A percentile compares a stretch with the other conserved stretches of the same genome.
phyloP scores from a whole-genome alignment of 768 basidiomycete genomes.

The Sarcodon aspratus region DNA sequence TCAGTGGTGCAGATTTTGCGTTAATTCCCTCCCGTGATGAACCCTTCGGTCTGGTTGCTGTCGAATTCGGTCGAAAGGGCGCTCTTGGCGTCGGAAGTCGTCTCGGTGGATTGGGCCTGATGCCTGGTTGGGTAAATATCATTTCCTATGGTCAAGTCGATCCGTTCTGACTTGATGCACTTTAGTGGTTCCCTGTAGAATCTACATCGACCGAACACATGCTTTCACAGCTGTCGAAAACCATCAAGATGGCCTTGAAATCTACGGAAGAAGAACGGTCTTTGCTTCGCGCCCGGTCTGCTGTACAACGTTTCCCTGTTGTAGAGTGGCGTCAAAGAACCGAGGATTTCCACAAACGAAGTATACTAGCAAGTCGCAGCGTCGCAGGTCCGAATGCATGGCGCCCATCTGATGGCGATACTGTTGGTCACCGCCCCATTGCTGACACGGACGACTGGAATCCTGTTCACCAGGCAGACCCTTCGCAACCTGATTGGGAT shows the following conservation, averaged over 20 bases:
- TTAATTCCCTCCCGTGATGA: slow-evolving; percentile 94
- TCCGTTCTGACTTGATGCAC: not conserved
- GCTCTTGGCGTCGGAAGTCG: slow-evolving; percentile 92
- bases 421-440: slow-evolving; percentile 27
- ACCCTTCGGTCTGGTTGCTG: slow-evolving; percentile 91
- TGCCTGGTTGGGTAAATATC: slow-evolving; percentile 89
- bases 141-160: not conserved
- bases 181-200: slow-evolving; percentile 94
- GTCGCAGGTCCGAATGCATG: slow-evolving; percentile 67
- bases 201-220: slow-evolving; percentile 88
- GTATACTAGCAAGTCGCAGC: slow-evolving; percentile 59
- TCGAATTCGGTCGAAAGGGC: slow-evolving; percentile 94
- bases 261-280: slow-evolving; percentile 87
- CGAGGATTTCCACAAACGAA: slow-evolving; percentile 90
- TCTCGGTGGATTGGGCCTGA: slow-evolving; percentile 87
- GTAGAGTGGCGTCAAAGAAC: slow-evolving; percentile 95
- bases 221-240: slow-evolving; percentile 90
- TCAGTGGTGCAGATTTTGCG: slow-evolving; percentile 92
- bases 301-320: slow-evolving; percentile 93
- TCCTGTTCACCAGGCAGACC: slow-evolving; percentile 52
- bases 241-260: slow-evolving; percentile 88
- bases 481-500: slow-evolving; percentile 73
- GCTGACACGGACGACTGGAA: slow-evolving; percentile 73
- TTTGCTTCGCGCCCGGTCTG: slow-evolving; percentile 85
- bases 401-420: slow-evolving; percentile 46